Conservation (phyloP, 306 rosid genomes). For the Gleditsia sinensis region DNA sequence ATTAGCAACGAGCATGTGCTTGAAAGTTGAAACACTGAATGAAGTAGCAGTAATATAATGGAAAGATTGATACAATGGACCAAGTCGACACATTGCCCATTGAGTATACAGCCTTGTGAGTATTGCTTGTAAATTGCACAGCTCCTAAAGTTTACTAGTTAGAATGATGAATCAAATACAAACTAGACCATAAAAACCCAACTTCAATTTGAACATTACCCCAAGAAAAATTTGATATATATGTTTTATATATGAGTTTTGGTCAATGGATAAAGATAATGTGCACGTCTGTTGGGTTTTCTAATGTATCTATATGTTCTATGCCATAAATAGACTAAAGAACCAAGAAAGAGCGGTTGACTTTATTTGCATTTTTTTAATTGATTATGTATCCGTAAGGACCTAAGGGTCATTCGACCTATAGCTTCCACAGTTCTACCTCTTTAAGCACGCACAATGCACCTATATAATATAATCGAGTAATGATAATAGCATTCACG, state of each 20-base stretch:
- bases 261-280: neutral
- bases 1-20: neutral
- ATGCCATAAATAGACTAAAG: slow-evolving; percentile 1
- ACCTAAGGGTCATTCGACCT: neutral
- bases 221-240: neutral
- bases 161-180: slow-evolving; percentile 8
- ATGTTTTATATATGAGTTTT: neutral
- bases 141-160: slow-evolving; percentile 21
- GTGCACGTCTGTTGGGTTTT: neutral
- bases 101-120: slow-evolving; percentile 12
- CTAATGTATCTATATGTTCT: neutral
- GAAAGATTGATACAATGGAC: slow-evolving; percentile 10
- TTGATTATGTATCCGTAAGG: neutral
- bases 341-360: slow-evolving; percentile 3
- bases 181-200: neutral
- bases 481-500: neutral
- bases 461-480: neutral
- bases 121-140: slow-evolving; percentile 1
- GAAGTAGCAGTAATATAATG: neutral
- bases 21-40: neutral
- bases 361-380: slow-evolving; percentile 11
- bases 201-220: slow-evolving; percentile 23
- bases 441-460: neutral
- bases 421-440: neutral
- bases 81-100: neutral